Percentiles rank a stretch among this genome's conserved stretches.
These are phyloP conservation scores for Ogataea polymorpha DNA, from an alignment of 805 yeast genomes.

Conservation along the genomic window DNA sequence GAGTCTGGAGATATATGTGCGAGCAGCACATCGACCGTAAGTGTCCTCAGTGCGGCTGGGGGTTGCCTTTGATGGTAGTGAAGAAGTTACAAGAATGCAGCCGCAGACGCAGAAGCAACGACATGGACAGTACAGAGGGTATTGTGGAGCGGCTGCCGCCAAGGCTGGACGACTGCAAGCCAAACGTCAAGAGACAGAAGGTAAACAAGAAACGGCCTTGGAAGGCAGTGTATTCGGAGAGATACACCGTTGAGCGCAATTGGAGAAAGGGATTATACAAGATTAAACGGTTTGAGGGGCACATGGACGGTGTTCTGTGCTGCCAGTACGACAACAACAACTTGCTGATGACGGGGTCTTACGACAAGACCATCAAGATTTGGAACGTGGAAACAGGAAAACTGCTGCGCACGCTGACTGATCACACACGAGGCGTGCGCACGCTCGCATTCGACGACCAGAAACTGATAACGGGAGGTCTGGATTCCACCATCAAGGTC, in stretches of 20 bases:
- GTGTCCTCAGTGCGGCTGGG: slow-evolving; percentile 99
- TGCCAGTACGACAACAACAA: slow-evolving; percentile 77
- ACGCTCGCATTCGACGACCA: slow-evolving; percentile 82
- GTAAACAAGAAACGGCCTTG: slow-evolving; percentile 69
- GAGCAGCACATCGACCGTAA: slow-evolving; percentile 97
- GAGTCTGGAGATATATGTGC: slow-evolving; percentile 98
- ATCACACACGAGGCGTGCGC: slow-evolving; percentile 88
- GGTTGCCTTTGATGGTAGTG: slow-evolving; percentile 90
- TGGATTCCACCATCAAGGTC: slow-evolving; percentile 87
- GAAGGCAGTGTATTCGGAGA: slow-evolving; percentile 91
- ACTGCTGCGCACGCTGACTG: slow-evolving; percentile 69
- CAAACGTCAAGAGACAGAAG: slow-evolving; percentile 11
- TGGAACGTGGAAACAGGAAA: slow-evolving; percentile 87
- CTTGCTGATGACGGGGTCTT: slow-evolving; percentile 84
- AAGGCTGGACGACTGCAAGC: slow-evolving; percentile 20
- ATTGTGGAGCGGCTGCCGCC: slow-evolving; percentile 23
- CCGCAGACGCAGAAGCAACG: slow-evolving; percentile 25
- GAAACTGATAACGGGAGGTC: slow-evolving; percentile 87
- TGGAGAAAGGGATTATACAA: slow-evolving; percentile 85
- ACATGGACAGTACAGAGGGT: slow-evolving; percentile 17
- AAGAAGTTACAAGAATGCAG: slow-evolving; percentile 43
- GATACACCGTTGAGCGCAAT: slow-evolving; percentile 87
- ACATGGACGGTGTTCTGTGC: slow-evolving; percentile 84
- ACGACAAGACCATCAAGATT: slow-evolving; percentile 85
- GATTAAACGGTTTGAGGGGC: slow-evolving; percentile 69